A percentile compares a stretch with the other conserved stretches of the same genome.
phyloP scores from a whole-genome alignment of 768 basidiomycete genomes.

The Pulveroboletus sp. region DNA sequence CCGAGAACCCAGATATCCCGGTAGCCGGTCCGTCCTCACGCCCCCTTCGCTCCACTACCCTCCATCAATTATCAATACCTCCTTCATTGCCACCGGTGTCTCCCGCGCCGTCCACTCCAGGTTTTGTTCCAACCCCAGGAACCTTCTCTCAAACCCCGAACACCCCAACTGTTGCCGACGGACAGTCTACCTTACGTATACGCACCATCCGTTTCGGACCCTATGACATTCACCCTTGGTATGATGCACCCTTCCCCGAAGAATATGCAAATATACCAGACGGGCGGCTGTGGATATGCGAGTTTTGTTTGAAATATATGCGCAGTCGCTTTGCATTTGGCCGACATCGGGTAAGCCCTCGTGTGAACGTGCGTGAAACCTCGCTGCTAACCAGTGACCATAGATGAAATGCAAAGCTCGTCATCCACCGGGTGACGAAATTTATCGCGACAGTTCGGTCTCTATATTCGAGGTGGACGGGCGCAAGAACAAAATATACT shows the following conservation, averaged over 20 bases:
- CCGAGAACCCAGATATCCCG: constrained; percentile 35
- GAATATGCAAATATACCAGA: constrained; percentile 93
- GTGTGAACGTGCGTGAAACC: neutral
- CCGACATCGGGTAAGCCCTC: constrained; percentile 72
- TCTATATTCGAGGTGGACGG: constrained; percentile 99
- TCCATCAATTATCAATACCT: constrained; percentile 37
- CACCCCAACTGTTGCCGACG: constrained; percentile 22
- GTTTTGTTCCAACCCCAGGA: constrained; percentile 32
- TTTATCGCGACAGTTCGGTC: constrained; percentile 83
- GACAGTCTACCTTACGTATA: constrained; percentile 55
- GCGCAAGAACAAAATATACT: constrained; percentile 99
- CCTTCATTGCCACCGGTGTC: constrained; percentile 29
- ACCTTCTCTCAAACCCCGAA: constrained; percentile 31
- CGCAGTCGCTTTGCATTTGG: constrained; percentile 84
- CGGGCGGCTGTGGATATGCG: constrained; percentile 93
- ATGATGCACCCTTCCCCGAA: constrained; percentile 97
- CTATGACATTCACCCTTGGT: constrained; percentile 97
- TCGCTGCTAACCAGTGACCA: constrained; percentile 12
- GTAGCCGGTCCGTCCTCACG: constrained; percentile 57
- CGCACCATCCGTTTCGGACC: constrained; percentile 85
- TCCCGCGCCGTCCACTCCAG: constrained; percentile 38
- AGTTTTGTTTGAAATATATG: constrained; percentile 98
- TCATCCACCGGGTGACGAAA: constrained; percentile 97
- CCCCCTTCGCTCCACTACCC: constrained; percentile 56
- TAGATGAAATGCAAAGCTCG: constrained; percentile 93